phyloP scores from a whole-genome alignment of 495 filamentous ascomycete species.

The Trichocladium antarcticum region DNA sequence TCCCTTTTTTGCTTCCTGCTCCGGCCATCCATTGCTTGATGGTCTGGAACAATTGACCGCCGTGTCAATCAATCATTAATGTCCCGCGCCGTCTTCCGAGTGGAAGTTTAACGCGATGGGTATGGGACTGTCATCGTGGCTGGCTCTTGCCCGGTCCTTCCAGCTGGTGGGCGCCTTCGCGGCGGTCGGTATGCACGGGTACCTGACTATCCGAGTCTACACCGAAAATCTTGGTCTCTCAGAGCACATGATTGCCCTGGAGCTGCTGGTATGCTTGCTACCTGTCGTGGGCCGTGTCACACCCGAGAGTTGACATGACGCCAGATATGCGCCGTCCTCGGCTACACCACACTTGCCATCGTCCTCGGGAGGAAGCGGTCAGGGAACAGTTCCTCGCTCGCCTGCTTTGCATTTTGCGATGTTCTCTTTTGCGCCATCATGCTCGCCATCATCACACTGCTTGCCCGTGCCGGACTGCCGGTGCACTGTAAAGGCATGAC shows the following conservation, averaged over 20 bases:
- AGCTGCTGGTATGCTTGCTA: slow-evolving; percentile 28
- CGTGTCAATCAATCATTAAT: no score
- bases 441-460: slow-evolving; percentile 26
- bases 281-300: background rate
- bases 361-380: slow-evolving; percentile 21
- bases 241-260: slow-evolving; percentile 22
- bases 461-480: slow-evolving; percentile 28
- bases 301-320: slow-evolving; percentile 1
- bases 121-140: slow-evolving; percentile 26
- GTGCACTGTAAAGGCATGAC: slow-evolving; percentile 29
- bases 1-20: no score
- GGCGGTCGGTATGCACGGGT: slow-evolving; percentile 28
- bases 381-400: slow-evolving; percentile 18
- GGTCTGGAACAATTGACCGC: no score
- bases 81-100: slow-evolving; percentile 3
- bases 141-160: slow-evolving; percentile 22
- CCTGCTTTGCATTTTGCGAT: slow-evolving; percentile 23
- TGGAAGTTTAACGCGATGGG: slow-evolving; percentile 20
- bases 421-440: slow-evolving; percentile 18
- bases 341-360: slow-evolving; percentile 28
- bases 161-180: slow-evolving; percentile 24
- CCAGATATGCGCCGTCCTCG: slow-evolving; percentile 24
- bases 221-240: slow-evolving; percentile 18
- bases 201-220: slow-evolving; percentile 26
- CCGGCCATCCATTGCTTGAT: no score